Base-by-base conservation (phyloP, 2,329 filamentous ascomycete species). In the Trichoderma sp. region DNA sequence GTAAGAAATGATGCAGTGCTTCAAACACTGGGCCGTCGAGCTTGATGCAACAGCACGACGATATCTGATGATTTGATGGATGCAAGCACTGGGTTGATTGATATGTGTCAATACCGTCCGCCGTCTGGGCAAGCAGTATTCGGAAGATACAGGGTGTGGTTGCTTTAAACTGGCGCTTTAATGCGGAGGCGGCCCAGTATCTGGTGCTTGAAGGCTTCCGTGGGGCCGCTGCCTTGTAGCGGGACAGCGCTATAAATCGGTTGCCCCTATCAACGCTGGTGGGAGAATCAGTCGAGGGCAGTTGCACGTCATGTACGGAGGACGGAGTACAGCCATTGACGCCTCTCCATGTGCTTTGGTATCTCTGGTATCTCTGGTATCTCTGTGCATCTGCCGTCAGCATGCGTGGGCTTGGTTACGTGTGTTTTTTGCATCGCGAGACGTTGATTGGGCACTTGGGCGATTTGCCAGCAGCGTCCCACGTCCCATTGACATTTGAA, bases 211-310 rank as follows among this genome's bases (percentile, higher is more conserved):
- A 27, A 22, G 25, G 29, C 25, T 45, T 8, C 52, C 63, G 50
- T 48, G 52, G 52, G 61, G 22, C 53, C 53, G 53, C 64, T 52
- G 65, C 42, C 39, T 61, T 63, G 13, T 13, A 53, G 59, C 59
- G 45, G 45, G 59, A 32, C 45, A 67, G 56, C 50, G 34, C 37
- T 56, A 64, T 27, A 64, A 45, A 8, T 34, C 53, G n/a, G 39
- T 32, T 59, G 64, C 64, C 53, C 64, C 64, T 59, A 59, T 67
- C 64, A 59, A 60, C 25, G 42, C 39, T 57, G 2, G 27, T n/a
- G 15, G 4, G 15, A 32, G 25, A 45, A 22, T 45, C 39, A 45
- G 4, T n/a, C 39, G 17, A 45, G 39, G 39, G 39, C n/a, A 22
- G 19, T 6, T 48, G n/a, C n/a, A n/a, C n/a, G n/a, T n/a, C n/a